Evolutionary conservation across 2,329 filamentous ascomycete species (phyloP), one percentile per base, ranked within the genome.

Genomic region (Alternaria metachromatica): DNA sequence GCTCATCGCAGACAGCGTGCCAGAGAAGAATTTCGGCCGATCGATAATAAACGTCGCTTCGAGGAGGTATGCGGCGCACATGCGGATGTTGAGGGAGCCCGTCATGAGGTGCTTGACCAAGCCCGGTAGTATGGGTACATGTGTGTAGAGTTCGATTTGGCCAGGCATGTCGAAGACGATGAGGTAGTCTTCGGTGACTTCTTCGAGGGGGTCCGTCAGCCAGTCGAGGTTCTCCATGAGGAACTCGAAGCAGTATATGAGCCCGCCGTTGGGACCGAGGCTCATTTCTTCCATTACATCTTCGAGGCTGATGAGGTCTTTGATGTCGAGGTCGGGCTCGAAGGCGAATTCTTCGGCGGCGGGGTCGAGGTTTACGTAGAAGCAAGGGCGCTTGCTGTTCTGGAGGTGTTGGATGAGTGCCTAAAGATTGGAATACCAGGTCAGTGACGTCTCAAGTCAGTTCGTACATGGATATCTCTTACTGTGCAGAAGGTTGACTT

Each of bases 91-190:
- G 70, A 98, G 86, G 20, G 90, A 88, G 9, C 94, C 94, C 11
- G 91, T 88, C 45, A 91, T 93, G 55, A 98, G 86, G 78, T 93
- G 93, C 75, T 90, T 91, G 69, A 95, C 90, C 51, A 99, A 87
- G 20, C 89, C 88, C 1, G 96, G 96, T 30, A 99, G 85, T 69
- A 99, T 92, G 43, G 96, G 96, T 33, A 98, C 92, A 79, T 99
- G 96, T 3, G 95, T 98, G 83, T 98, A 99, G 13, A 99, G 88
- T 83, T 99, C 96, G 80, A 99, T 98, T 84, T 99, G 96, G 61
- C 96, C 96, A 0, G 96, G 96, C 92, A 98, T 97, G 82, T 99
- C 96, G 82, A 99, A 94, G 67, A 99, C 92, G 80, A 98, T 97
- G 67, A 99, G 87, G 80, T 97, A 97, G 75, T 98, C 96, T 74